Evolutionary conservation across 306 rosid genomes (phyloP), one percentile per base, ranked within the genome.

Genomic region (Prinsepia uniflora): DNA sequence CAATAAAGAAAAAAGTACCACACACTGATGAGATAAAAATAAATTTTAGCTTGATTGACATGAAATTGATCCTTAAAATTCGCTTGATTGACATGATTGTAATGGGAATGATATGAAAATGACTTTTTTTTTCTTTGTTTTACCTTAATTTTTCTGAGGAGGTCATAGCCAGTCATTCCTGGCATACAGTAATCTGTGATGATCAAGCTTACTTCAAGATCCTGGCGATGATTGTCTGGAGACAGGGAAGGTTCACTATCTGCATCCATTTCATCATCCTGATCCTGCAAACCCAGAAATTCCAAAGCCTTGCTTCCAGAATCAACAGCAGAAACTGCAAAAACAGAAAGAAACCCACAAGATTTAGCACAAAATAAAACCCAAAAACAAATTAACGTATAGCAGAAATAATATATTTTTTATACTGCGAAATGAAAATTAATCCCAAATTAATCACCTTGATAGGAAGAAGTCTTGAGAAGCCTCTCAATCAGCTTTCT

Each of bases 181-280:
- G 98, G 98, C 96, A 92, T 92, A 39, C 91, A 90, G 54, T 90
- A 92, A 85, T 92, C 96, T 48, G 96, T 92, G 19, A 92, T 86
- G 70, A 92, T 90, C 81, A 92, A 63, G 79, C 88, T 90, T 8
- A 92, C 93, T 53, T 85, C 88, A 46, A 84, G 75, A 65, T 82
- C 87, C 86, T 84, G 89, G 66, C 78, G 72, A 12, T 63, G 77
- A 47, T 77, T 55, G 10, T 78, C 61, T 52, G 81, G 72, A 58
- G 85, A 75, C 68, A 78, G 49, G 68, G 61, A 68, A 19, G 74
- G 45, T 30, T 30, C 36, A 68, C 34, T 47, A 15, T 67, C 71
- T 72, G 64, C 77, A 55, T 55, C 78, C 39, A 68, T 71, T 54
- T 81, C 69, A 50, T 80, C 86, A 68, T 84, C 88, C 64, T 85